These are phyloP conservation scores for Porogramme epimiltina DNA, from an alignment of 1,284 basidiomycete species.

Conservation along the genomic window DNA sequence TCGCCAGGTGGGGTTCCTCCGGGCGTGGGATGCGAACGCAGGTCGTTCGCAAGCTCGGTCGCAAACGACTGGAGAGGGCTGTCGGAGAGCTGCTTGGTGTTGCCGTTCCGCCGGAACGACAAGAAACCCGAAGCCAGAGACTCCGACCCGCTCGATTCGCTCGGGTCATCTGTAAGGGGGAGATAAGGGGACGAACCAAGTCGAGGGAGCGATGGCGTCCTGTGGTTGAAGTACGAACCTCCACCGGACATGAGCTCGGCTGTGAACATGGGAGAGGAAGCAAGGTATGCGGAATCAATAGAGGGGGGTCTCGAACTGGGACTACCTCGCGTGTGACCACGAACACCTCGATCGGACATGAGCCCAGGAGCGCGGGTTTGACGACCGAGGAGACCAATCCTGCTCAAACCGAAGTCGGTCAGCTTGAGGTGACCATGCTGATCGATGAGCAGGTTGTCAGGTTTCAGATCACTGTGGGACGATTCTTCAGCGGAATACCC, in stretches of 20 bases:
- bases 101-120: slow-evolving; percentile 45
- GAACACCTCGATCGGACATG: slow-evolving; percentile 40
- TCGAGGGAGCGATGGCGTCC: slow-evolving; percentile 58
- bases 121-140: slow-evolving; percentile 59
- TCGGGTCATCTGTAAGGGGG: slow-evolving; percentile 73
- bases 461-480: slow-evolving; percentile 86
- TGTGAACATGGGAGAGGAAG: slow-evolving; percentile 64
- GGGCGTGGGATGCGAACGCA: slow-evolving; percentile 65
- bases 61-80: slow-evolving; percentile 83
- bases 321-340: slow-evolving; percentile 58
- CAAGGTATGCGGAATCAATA: slow-evolving; percentile 80
- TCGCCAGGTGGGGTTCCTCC: slow-evolving; percentile 77
- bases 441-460: slow-evolving; percentile 97
- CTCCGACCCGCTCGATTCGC: slow-evolving; percentile 88
- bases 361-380: slow-evolving; percentile 85
- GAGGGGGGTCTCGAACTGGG: slow-evolving; percentile 79
- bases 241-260: slow-evolving; percentile 51
- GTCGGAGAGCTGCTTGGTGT: slow-evolving; percentile 53
- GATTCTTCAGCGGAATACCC: not conserved
- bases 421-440: slow-evolving; percentile 95
- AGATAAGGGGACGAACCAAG: slow-evolving; percentile 66
- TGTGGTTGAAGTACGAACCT: slow-evolving; percentile 82
- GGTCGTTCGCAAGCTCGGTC: slow-evolving; percentile 77
- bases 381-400: slow-evolving; percentile 95
- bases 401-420: slow-evolving; percentile 96